These are phyloP conservation scores for Aspergillus affinis DNA, from an alignment of 495 filamentous ascomycete genomes.

Conservation along the genomic window DNA sequence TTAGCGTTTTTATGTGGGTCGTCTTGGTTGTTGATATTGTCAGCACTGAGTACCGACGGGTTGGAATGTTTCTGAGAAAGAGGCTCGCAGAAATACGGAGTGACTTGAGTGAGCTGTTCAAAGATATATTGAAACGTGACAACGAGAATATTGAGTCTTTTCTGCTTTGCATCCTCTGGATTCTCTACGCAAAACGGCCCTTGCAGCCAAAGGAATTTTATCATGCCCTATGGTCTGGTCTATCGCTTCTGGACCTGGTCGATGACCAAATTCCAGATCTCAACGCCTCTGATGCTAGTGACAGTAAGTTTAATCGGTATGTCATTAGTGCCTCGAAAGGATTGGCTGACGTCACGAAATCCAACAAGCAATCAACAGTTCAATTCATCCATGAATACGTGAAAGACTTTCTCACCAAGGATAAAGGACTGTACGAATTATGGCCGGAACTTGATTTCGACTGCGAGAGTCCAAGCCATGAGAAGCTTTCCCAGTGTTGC, in stretches of 20 bases:
- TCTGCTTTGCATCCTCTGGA: constrained; percentile 36
- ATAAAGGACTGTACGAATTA: constrained; percentile 35
- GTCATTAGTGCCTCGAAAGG: constrained; percentile 43
- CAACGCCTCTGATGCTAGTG: neutral
- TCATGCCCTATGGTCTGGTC: constrained; percentile 28
- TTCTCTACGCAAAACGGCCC: constrained; percentile 34
- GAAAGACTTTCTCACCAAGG: constrained; percentile 41
- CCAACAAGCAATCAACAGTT: constrained; percentile 23
- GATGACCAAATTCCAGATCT: constrained; percentile 16
- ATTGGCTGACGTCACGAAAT: constrained; percentile 38
- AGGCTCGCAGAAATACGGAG: constrained; percentile 36
- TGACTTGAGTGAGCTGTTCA: constrained; percentile 38
- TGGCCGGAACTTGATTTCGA: constrained; percentile 30
- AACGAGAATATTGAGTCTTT: constrained; percentile 25
- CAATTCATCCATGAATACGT: constrained; percentile 55
- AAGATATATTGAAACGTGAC: constrained; percentile 37
- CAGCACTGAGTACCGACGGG: constrained; percentile 35
- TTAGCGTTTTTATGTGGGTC: constrained; percentile 55
- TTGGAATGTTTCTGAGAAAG: constrained; percentile 20
- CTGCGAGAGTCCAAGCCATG: constrained; percentile 31
- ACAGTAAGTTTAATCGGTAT: constrained; percentile 23
- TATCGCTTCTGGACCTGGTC: constrained; percentile 14
- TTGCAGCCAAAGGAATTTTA: constrained; percentile 33
- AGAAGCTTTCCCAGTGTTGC: constrained; percentile 38
- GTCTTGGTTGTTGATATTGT: constrained; percentile 46